phyloP scores from a whole-genome alignment of 768 basidiomycete genomes.

The Dendrothele bispora region DNA sequence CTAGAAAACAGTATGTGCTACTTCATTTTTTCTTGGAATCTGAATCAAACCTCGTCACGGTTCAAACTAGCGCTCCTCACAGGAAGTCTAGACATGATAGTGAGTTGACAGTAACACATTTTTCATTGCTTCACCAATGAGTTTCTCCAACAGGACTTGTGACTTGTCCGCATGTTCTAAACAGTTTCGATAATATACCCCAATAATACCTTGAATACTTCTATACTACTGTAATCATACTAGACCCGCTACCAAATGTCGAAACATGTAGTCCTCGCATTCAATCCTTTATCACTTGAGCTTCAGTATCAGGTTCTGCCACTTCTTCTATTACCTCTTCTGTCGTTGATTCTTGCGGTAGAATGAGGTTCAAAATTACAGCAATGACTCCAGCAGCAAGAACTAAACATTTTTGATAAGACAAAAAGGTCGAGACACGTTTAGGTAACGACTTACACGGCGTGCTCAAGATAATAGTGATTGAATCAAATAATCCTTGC shows the following conservation, averaged over 20 bases:
- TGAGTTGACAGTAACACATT: too few species aligned
- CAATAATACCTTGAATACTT: too few species aligned
- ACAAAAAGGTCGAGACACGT: not conserved
- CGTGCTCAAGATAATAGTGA: slow-evolving; percentile 78
- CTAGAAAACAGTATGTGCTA: slow-evolving; percentile 26
- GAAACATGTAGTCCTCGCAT: too few species aligned
- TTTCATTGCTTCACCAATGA: too few species aligned
- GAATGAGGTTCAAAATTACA: slow-evolving; percentile 53
- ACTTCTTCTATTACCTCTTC: too few species aligned
- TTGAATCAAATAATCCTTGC: slow-evolving; percentile 70
- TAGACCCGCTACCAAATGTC: too few species aligned
- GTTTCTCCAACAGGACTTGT: too few species aligned
- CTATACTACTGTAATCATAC: too few species aligned
- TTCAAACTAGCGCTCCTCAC: slow-evolving; percentile 65
- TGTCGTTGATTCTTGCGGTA: slow-evolving; percentile 54
- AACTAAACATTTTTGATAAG: slow-evolving; percentile 34
- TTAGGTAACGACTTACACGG: slow-evolving; percentile 59
- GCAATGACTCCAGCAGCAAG: slow-evolving; percentile 59
- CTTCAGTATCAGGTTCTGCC: too few species aligned
- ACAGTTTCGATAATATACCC: too few species aligned
- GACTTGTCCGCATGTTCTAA: too few species aligned
- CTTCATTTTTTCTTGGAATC: not conserved
- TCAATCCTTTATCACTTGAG: too few species aligned
- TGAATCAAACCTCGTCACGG: slow-evolving; percentile 36
- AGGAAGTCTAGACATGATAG: slow-evolving; percentile 75